These are phyloP conservation scores for Phytophthora sojae DNA, from an alignment of 352 stramenopile genomes.

Conservation along the genomic window DNA sequence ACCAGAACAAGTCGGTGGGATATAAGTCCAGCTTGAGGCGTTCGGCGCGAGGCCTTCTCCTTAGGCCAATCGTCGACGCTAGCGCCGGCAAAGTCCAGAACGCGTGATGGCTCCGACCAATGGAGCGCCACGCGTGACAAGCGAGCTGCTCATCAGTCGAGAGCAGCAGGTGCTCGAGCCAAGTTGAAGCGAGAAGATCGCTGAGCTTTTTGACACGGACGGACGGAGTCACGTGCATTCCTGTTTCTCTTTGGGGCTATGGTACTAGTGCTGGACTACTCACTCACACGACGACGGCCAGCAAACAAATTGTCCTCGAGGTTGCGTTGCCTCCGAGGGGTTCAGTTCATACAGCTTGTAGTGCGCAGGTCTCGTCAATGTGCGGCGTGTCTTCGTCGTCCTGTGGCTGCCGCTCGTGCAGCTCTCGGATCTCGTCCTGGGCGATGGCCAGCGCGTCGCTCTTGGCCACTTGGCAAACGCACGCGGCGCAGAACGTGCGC, in stretches of 20 bases:
- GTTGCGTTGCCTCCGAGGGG: not conserved
- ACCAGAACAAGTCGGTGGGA: not conserved
- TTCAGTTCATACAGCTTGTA: conserved; percentile 10
- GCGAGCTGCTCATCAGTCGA: not conserved
- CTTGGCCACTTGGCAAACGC: conserved; percentile 37
- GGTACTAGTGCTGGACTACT: conserved; percentile 3
- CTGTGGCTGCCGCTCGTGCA: conserved; percentile 27
- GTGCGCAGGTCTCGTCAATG: conserved; percentile 9
- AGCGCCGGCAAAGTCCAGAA: conserved; percentile 20
- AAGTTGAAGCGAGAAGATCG: conserved; percentile 7
- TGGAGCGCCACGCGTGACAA: conserved; percentile 7
- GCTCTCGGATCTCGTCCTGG: conserved; percentile 38
- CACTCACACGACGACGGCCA: not conserved
- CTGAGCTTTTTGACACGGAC: conserved; percentile 2
- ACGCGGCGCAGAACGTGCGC: conserved; percentile 47
- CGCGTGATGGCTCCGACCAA: conserved; percentile 26
- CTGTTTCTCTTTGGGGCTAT: conserved; percentile 17
- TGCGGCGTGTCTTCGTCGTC: conserved; percentile 21
- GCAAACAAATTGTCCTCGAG: conserved; percentile 18
- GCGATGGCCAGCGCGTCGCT: conserved; percentile 39
- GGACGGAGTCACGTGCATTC: conserved; percentile 13
- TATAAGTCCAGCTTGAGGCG: conserved; percentile 12
- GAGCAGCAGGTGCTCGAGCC: not conserved
- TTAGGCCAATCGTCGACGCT: conserved; percentile 19
- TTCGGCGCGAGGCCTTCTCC: conserved; percentile 13